Conservation (phyloP, 208 protist species). For the Crithidia brevicula region DNA sequence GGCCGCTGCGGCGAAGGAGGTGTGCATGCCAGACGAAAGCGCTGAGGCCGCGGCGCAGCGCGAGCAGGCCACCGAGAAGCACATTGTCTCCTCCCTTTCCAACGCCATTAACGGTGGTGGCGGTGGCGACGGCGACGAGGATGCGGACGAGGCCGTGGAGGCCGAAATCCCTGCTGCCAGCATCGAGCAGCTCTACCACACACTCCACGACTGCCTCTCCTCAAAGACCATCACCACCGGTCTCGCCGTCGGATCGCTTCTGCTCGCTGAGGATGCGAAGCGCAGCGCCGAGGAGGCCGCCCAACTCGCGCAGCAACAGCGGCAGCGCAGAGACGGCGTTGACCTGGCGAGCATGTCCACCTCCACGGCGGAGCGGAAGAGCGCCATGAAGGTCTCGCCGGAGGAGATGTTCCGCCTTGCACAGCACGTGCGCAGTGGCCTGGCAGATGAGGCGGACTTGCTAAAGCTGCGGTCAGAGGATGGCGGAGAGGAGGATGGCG, state of each 20-base stretch:
- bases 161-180: conserved; percentile 54
- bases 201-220: conserved; percentile 53
- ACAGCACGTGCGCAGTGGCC: conserved; percentile 80
- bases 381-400: conserved; percentile 80
- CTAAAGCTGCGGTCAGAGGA: conserved; percentile 72
- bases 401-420: conserved; percentile 91
- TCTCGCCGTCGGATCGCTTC: conserved; percentile 65
- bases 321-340: conserved; percentile 30
- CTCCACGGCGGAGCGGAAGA: conserved; percentile 51
- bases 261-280: conserved; percentile 60
- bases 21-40: conserved; percentile 5
- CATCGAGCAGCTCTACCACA: conserved; percentile 57
- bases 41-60: conserved; percentile 9
- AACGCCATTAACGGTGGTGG: conserved; percentile 26
- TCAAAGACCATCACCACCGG: conserved; percentile 42
- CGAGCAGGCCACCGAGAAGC: conserved; percentile 26
- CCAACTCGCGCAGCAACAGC: conserved; percentile 45
- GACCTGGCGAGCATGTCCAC: conserved; percentile 44
- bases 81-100: conserved; percentile 27
- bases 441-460: conserved; percentile 84
- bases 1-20: conserved; percentile 16
- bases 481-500: conserved; percentile 57
- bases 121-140: conserved; percentile 6
- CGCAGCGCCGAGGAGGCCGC: conserved; percentile 51
- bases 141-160: conserved; percentile 32